phyloP scores from a whole-genome alignment of 2,329 filamentous ascomycete genomes.

The Botrytis cinerea region DNA sequence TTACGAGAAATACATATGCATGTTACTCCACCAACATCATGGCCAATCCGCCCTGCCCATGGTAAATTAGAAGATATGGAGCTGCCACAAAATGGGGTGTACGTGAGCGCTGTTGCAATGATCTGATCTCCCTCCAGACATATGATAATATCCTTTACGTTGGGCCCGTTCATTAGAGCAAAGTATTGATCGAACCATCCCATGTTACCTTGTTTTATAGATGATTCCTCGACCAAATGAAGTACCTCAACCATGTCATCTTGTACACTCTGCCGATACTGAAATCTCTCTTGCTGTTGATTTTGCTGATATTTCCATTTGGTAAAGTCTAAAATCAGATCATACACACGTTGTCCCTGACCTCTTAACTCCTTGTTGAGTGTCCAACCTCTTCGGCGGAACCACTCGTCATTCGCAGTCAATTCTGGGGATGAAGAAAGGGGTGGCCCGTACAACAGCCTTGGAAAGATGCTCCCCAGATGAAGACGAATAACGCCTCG shows the following conservation, averaged over 20 bases:
- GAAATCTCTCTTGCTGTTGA: slow-evolving; percentile 48
- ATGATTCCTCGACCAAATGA: slow-evolving; percentile 53
- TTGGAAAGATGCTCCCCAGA: slow-evolving; percentile 60
- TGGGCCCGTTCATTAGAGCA: slow-evolving; percentile 50
- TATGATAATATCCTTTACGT: slow-evolving; percentile 56
- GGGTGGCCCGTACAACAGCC: slow-evolving; percentile 57
- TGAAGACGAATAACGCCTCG: slow-evolving; percentile 56
- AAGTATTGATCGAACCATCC: slow-evolving; percentile 63
- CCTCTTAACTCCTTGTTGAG: slow-evolving; percentile 49
- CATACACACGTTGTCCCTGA: slow-evolving; percentile 52
- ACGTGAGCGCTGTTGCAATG: slow-evolving; percentile 57
- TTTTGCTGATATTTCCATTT: slow-evolving; percentile 47
- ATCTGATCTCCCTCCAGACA: slow-evolving; percentile 52
- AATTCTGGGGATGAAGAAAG: slow-evolving; percentile 39
- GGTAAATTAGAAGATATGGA: slow-evolving; percentile 54
- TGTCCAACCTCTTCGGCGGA: slow-evolving; percentile 55
- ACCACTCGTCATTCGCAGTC: slow-evolving; percentile 50
- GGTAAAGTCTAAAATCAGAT: slow-evolving; percentile 56
- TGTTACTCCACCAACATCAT: slow-evolving; percentile 58
- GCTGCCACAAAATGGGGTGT: slow-evolving; percentile 51
- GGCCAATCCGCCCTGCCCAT: slow-evolving; percentile 54
- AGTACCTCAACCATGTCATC: slow-evolving; percentile 51
- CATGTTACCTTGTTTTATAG: slow-evolving; percentile 50
- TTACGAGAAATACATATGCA: slow-evolving; percentile 60
- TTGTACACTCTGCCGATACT: slow-evolving; percentile 35